Evolutionary conservation across 352 stramenopile species (phyloP), one percentile per base, ranked within the genome.

Genomic region (Globisporangium perplexum): DNA sequence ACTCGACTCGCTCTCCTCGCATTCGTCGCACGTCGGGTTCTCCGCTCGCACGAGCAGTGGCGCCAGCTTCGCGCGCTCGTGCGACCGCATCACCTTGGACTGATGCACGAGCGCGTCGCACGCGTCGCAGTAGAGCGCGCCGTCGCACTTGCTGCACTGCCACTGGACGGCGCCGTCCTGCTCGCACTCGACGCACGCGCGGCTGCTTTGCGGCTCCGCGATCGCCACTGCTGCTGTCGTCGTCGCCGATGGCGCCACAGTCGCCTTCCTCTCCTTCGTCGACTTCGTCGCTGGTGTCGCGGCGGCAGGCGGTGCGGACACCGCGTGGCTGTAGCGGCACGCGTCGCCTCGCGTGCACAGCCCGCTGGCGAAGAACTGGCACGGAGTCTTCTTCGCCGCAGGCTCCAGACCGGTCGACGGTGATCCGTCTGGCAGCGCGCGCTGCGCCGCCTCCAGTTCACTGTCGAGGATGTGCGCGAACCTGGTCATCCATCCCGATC

Each of bases 161-260:
- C 74, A 88, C 22, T 54, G 47, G 0, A 77, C 80, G 4, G 68
- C 42, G 20, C 48, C 68, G 7, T 60, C 50, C 53, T 77, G 65
- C 51, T 88, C 80, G 35, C 80, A 90, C 58, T 88, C 77, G 49
- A 83, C 68, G 54, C 77, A 90, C n/a, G 58, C 76, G 26, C 75
- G 69, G 6, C 60, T 66, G 1, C 53, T 53, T 4, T 59, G 53
- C n/a, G 60, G 35, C 23, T 24, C 22, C 6, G 22, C 17, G 14
- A 12, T 39, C 20, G 18, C 23, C 48, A 3, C 49, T 41, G 23
- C 53, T 11, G 53, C 28, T 26, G 8, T 23, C 2, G 3, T n/a
- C 17, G 52, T 52, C 18, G 28, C 7, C 3, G 41, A n/a, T n/a
- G n/a, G n/a, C n/a, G n/a, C n/a, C n/a, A n/a, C n/a, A n/a, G n/a